These are phyloP conservation scores for Monosporascus sp. DNA, from an alignment of 2,329 filamentous ascomycete genomes.

Conservation along the genomic window DNA sequence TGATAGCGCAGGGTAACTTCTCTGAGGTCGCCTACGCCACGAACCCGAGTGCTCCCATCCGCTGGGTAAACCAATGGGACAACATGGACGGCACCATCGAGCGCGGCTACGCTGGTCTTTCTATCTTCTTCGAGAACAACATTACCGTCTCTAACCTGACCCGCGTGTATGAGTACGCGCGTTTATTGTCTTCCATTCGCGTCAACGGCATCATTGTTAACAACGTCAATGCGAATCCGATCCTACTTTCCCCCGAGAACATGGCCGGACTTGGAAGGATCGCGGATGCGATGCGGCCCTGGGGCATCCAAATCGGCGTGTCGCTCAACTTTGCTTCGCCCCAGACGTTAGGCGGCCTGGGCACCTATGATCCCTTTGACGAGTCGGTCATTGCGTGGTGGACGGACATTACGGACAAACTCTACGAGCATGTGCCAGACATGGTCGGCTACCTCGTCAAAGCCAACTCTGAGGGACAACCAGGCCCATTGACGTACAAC, in stretches of 20 bases:
- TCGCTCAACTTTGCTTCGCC: conserved; percentile 66
- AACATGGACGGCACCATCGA: conserved; percentile 65
- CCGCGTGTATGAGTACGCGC: conserved; percentile 56
- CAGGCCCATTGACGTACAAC: conserved; percentile 64
- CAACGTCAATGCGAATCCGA: conserved; percentile 65
- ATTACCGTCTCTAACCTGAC: conserved; percentile 52
- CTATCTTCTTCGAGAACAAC: conserved; percentile 61
- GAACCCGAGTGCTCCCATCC: conserved; percentile 43
- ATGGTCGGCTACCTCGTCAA: conserved; percentile 66
- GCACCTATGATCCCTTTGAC: conserved; percentile 62
- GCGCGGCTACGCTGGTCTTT: conserved; percentile 61
- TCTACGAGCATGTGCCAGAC: conserved; percentile 60
- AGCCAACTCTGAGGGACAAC: conserved; percentile 67
- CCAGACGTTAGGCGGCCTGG: conserved; percentile 46
- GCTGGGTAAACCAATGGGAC: conserved; percentile 72
- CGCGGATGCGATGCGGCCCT: conserved; percentile 61
- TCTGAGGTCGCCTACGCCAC: conserved; percentile 48
- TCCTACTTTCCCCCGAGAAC: conserved; percentile 49
- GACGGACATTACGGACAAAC: conserved; percentile 49
- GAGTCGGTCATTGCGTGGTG: conserved; percentile 56
- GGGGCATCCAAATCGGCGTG: conserved; percentile 59
- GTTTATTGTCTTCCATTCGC: conserved; percentile 59
- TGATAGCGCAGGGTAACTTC: conserved; percentile 37
- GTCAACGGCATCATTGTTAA: conserved; percentile 64
- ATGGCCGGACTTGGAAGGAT: conserved; percentile 56